phyloP scores from a whole-genome alignment of 2,329 filamentous ascomycete species.

The Sporothrix curviconia region DNA sequence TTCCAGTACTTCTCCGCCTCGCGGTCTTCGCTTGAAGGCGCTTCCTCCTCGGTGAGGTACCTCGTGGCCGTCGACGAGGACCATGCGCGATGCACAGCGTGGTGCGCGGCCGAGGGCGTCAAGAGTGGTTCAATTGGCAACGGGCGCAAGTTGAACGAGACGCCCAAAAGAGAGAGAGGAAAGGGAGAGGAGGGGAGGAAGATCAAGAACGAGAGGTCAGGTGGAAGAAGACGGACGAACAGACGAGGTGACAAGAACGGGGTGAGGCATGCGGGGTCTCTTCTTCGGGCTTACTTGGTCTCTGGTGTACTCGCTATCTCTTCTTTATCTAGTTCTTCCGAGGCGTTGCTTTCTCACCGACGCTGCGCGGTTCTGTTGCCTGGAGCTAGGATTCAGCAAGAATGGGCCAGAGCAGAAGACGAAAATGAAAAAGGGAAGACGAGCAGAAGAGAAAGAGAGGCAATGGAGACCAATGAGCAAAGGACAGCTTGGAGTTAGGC shows the following conservation, averaged over 20 bases:
- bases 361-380: too few species aligned
- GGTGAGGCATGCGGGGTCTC: neutral
- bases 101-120: neutral
- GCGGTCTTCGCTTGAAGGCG: slow-evolving; percentile 77
- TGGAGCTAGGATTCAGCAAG: too few species aligned
- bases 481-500: too few species aligned
- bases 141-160: neutral
- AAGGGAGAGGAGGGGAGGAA: neutral
- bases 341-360: too few species aligned
- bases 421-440: too few species aligned
- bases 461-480: too few species aligned
- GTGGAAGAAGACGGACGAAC: neutral
- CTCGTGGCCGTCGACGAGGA: slow-evolving; percentile 83
- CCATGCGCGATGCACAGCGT: slow-evolving; percentile 53
- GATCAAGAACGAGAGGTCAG: too few species aligned
- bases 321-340: neutral
- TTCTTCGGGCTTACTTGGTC: neutral
- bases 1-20: slow-evolving; percentile 91
- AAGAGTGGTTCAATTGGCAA: slow-evolving; percentile 1
- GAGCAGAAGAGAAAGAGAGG: too few species aligned
- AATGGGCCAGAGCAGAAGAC: too few species aligned
- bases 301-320: neutral
- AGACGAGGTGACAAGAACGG: neutral
- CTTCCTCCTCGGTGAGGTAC: slow-evolving; percentile 84
- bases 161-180: too few species aligned